Conservation (phyloP, 2,329 filamentous ascomycete species). For the Apiospora aurea region DNA sequence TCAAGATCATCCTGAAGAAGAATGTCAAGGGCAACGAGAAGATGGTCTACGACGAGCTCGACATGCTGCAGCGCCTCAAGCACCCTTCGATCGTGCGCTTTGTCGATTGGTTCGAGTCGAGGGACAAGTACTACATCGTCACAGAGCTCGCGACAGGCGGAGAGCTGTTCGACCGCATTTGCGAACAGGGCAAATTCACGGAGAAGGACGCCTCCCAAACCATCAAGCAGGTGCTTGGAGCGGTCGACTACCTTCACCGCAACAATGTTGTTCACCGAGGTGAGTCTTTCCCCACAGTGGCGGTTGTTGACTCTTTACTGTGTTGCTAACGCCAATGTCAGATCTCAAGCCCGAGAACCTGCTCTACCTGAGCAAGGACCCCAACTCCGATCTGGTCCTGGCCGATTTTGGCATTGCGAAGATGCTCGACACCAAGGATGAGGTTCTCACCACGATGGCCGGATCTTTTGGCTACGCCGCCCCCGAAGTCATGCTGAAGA, state of each 20-base stretch:
- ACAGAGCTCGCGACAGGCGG: constrained; percentile 95
- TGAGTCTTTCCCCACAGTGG: constrained; percentile 45
- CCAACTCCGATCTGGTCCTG: constrained; percentile 85
- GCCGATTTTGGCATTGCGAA: constrained; percentile 99
- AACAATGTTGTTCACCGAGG: constrained; percentile 97
- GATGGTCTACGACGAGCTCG: constrained; percentile 98
- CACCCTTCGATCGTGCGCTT: constrained; percentile 98
- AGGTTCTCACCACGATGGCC: constrained; percentile 97
- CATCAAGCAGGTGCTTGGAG: constrained; percentile 90
- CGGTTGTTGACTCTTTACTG: background rate
- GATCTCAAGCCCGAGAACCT: constrained; percentile 98
- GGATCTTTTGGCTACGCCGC: constrained; percentile 98
- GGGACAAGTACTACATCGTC: constrained; percentile 99
- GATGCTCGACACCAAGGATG: constrained; percentile 89
- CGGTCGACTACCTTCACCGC: constrained; percentile 92
- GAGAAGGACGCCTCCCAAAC: constrained; percentile 97
- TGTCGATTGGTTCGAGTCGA: constrained; percentile 98
- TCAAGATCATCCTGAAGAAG: constrained; percentile 99
- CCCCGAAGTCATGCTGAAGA: constrained; percentile 97
- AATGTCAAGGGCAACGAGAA: constrained; percentile 98
- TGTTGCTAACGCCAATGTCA: constrained; percentile 45
- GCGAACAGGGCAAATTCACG: constrained; percentile 96
- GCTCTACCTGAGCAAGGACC: constrained; percentile 82
- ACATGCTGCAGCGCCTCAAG: constrained; percentile 88
- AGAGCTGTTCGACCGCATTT: constrained; percentile 97